These are phyloP conservation scores for Plasmodium blacklocki DNA, from an alignment of 169 alveolate species.

Conservation along the genomic window DNA sequence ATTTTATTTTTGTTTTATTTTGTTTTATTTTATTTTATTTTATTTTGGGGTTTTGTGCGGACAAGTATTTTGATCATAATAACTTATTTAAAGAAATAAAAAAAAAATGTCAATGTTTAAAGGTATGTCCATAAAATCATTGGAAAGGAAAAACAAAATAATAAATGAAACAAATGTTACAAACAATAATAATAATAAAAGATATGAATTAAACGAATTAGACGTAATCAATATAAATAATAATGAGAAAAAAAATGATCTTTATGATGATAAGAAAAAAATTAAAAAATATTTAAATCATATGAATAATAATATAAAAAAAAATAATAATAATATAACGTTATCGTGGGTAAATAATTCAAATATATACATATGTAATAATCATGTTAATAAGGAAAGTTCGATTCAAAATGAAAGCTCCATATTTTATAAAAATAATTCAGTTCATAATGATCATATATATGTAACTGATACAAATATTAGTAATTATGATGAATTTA, in stretches of 20 bases:
- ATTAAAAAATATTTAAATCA: not conserved
- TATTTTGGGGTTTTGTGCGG: not conserved
- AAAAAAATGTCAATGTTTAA: conserved; percentile 49
- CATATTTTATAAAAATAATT: too few species aligned
- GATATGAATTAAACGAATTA: conserved; percentile 1
- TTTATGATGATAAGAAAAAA: not conserved
- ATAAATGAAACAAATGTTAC: not conserved
- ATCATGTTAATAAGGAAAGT: too few species aligned
- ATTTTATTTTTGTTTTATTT: too few species aligned
- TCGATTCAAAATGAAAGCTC: too few species aligned
- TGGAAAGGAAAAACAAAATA: conserved; percentile 22
- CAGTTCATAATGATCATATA: too few species aligned
- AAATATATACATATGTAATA: too few species aligned
- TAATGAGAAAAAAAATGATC: conserved; percentile 1
- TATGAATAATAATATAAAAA: too few species aligned
- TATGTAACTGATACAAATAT: too few species aligned
- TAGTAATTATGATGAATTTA: too few species aligned
- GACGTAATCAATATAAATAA: not conserved
- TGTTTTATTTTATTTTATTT: not conserved
- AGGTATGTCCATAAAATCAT: conserved; percentile 56
- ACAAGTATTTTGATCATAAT: not conserved
- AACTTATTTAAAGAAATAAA: not conserved
- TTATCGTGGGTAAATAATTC: too few species aligned
- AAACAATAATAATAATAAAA: conserved; percentile 11
- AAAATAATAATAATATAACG: too few species aligned